A percentile compares a stretch with the other conserved stretches of the same genome.
Conservation (phyloP, 805 yeast genomes). For the Wickerhamomyces xylosicus region DNA sequence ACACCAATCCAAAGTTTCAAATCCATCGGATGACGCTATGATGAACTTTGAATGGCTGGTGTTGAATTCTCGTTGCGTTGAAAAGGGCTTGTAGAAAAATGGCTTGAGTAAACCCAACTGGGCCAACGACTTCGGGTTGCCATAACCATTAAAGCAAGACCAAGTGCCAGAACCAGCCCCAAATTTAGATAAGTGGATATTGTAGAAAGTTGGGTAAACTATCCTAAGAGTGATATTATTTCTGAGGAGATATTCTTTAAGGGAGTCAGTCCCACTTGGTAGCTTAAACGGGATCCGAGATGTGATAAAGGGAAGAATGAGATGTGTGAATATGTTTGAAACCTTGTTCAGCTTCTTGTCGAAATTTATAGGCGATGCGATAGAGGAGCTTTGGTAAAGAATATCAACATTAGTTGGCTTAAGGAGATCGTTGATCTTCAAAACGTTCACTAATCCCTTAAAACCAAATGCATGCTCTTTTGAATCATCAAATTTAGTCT, state of each 20-base stretch:
- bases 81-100: constrained; percentile 24
- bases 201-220: constrained; percentile 34
- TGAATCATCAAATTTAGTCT: constrained; percentile 25
- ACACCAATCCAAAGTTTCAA: constrained; percentile 51
- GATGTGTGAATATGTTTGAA: constrained; percentile 16
- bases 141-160: constrained; percentile 31
- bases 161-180: constrained; percentile 42
- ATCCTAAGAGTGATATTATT: constrained; percentile 25
- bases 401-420: constrained; percentile 11
- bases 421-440: constrained; percentile 8
- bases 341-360: constrained; percentile 1
- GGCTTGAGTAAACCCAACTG: constrained; percentile 33
- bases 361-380: constrained; percentile 12
- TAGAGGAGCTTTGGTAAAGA: constrained; percentile 25
- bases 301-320: constrained; percentile 12
- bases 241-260: constrained; percentile 15
- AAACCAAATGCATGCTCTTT: constrained; percentile 19
- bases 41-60: constrained; percentile 68
- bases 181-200: constrained; percentile 28
- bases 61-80: constrained; percentile 17
- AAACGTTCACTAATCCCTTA: constrained; percentile 13
- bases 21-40: constrained; percentile 40
- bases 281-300: constrained; percentile 3
- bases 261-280: constrained; percentile 7
- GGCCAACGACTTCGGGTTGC: constrained; percentile 13